These are phyloP conservation scores for Rubroboletus satanas DNA, from an alignment of 768 basidiomycete genomes.

Conservation along the genomic window DNA sequence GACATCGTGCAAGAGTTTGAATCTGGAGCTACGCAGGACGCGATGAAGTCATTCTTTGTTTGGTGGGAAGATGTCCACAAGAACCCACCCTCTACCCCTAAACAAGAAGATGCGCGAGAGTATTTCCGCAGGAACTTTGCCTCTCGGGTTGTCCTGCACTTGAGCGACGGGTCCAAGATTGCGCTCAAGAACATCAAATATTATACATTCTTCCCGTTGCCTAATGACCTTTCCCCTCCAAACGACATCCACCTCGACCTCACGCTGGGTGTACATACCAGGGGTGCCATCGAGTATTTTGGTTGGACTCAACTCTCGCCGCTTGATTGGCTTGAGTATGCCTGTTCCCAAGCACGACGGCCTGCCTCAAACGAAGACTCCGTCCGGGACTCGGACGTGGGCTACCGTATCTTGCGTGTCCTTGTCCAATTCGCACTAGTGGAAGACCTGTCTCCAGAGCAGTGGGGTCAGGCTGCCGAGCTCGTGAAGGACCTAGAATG, in stretches of 20 bases:
- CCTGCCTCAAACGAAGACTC: background rate
- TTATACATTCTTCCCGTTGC: background rate
- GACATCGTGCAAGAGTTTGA: conserved; percentile 10
- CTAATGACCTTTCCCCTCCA: background rate
- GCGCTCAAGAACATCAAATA: conserved; percentile 52
- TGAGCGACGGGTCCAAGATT: background rate
- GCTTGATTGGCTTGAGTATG: conserved; percentile 64
- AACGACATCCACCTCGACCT: background rate
- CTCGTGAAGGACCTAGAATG: conserved; percentile 53
- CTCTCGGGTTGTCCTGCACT: conserved; percentile 35
- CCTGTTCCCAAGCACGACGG: conserved; percentile 40
- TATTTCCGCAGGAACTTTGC: conserved; percentile 35
- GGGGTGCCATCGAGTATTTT: conserved; percentile 42
- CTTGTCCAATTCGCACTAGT: conserved; percentile 75
- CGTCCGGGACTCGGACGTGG: conserved; percentile 30
- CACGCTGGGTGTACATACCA: conserved; percentile 39
- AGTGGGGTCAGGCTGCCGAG: conserved; percentile 55
- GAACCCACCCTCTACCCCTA: background rate
- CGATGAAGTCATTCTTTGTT: conserved; percentile 1
- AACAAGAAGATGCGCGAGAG: background rate
- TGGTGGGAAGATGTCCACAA: conserved; percentile 6
- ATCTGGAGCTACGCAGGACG: background rate
- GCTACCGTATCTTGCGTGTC: conserved; percentile 57
- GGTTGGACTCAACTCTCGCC: conserved; percentile 74
- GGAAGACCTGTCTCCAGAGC: conserved; percentile 40